A percentile compares a stretch with the other conserved stretches of the same genome.
phyloP scores from a whole-genome alignment of 1,284 basidiomycete genomes.

The Phellinidium pouzarii region DNA sequence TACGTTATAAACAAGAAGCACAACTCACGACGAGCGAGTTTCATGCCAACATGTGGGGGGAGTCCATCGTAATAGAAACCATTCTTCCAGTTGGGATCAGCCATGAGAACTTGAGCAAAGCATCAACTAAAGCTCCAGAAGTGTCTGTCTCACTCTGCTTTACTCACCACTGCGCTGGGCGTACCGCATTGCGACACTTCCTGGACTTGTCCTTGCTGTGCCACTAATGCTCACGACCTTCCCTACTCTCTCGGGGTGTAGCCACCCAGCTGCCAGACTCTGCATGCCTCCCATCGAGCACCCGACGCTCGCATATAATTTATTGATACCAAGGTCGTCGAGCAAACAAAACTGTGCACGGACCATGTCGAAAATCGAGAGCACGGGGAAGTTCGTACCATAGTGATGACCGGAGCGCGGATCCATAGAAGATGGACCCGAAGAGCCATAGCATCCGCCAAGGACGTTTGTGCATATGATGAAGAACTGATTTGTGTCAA shows the following conservation, averaged over 20 bases:
- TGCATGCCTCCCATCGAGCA: constrained; percentile 98
- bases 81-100: constrained; percentile 98
- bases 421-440: constrained; percentile 83
- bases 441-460: constrained; percentile 96
- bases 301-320: constrained; percentile 89
- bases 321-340: constrained; percentile 79
- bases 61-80: constrained; percentile 96
- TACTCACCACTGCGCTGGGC: constrained; percentile 87
- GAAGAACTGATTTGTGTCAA: constrained; percentile 92
- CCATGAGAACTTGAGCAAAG: constrained; percentile 78
- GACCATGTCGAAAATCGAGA: constrained; percentile 97
- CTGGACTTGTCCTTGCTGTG: constrained; percentile 85
- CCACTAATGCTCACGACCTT: constrained; percentile 93
- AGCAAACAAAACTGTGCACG: constrained; percentile 86
- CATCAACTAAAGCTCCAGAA: constrained; percentile 13
- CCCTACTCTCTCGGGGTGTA: constrained; percentile 84
- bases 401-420: constrained; percentile 66
- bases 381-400: constrained; percentile 86
- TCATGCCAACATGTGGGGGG: constrained; percentile 97
- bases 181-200: constrained; percentile 92
- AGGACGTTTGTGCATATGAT: constrained; percentile 96
- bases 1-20: background rate
- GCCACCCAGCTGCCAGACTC: constrained; percentile 90
- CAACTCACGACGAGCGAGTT: constrained; percentile 86
- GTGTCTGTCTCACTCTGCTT: background rate